These are phyloP conservation scores for Boletus rex-veris DNA, from an alignment of 768 basidiomycete genomes.

Conservation along the genomic window DNA sequence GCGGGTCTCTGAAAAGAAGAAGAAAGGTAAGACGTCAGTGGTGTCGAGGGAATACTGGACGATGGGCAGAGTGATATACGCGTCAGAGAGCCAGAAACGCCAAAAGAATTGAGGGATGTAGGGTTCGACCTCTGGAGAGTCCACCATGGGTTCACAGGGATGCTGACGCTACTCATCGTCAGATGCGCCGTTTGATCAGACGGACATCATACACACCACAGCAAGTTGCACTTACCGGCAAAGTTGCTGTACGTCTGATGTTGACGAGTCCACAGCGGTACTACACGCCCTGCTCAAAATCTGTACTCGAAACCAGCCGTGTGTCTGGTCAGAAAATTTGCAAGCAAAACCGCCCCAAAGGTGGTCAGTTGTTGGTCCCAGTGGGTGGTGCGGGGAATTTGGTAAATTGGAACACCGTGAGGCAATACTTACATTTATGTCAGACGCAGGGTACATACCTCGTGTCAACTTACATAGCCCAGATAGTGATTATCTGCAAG, in stretches of 20 bases:
- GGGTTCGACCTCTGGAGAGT: slow-evolving; percentile 25
- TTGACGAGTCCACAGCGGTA: not conserved
- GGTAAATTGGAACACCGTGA: slow-evolving; percentile 1
- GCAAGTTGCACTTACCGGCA: slow-evolving; percentile 1
- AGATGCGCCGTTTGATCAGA: not conserved
- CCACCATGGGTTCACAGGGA: not conserved
- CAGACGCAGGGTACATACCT: not conserved
- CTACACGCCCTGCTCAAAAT: not conserved
- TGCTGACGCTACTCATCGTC: not conserved
- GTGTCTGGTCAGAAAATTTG: not conserved
- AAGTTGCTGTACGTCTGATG: not conserved
- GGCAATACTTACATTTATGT: slow-evolving; percentile 6
- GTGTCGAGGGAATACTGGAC: not conserved
- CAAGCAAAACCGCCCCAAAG: not conserved
- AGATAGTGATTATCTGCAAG: not conserved
- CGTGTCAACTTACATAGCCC: not conserved
- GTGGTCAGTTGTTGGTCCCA: slow-evolving; percentile 5
- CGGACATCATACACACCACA: not conserved
- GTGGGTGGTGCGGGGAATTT: not conserved
- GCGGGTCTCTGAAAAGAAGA: slow-evolving; percentile 19
- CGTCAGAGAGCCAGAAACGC: slow-evolving; percentile 47
- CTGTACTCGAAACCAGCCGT: not conserved
- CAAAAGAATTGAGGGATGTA: slow-evolving; percentile 48
- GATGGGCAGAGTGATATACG: slow-evolving; percentile 28
- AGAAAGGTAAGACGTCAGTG: not conserved